Evolutionary conservation across 2,329 filamentous ascomycete genomes (phyloP), one percentile per base, ranked within the genome.

Genomic region (Sclerotinia glacialis): DNA sequence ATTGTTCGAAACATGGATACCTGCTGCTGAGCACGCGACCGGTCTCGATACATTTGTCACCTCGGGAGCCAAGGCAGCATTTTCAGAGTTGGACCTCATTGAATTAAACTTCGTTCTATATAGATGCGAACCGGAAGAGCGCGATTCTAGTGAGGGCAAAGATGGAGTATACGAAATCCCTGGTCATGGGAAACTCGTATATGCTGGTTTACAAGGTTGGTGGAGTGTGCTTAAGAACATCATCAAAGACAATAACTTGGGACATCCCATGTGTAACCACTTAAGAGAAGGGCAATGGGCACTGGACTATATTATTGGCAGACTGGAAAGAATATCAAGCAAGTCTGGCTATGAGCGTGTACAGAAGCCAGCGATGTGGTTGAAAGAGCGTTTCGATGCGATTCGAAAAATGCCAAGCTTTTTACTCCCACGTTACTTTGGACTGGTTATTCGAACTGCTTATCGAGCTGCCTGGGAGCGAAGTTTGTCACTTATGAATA

Each of bases 161-260:
- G 92, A 97, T 76, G 94, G 95, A n/a, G 88, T 89, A 11, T 99
- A 98, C 79, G 85, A 88, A 63, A 89, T 99, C 70, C 95, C 95
- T 1, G 88, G 89, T 1, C 83, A 93, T 75, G 94, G 93, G 2
- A 87, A 90, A 67, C 84, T 97, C 52, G 91, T 97, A 2, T 99
- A 98, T 77, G 94, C 94, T 68, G 95, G 95, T 68, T 83, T 99
- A n/a, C 95, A 99, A 77, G 96, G 96, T 47, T 99, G 95, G 94
- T 97, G 94, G 93, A 97, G 93, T 76, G 82, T 97, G 0, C 80
- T 99, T 52, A 89, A 92, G 72, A 83, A 90, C 67, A 89, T 99
- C 69, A 91, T 98, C 72, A 85, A 84, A 61, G 88, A 95, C 70
- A 99, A 99, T 77, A 88, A 98, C 75, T 85, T 99, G 11, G 95